These are phyloP conservation scores for Fusarium anthophilum DNA, from an alignment of 2,329 filamentous ascomycete genomes.

Conservation along the genomic window DNA sequence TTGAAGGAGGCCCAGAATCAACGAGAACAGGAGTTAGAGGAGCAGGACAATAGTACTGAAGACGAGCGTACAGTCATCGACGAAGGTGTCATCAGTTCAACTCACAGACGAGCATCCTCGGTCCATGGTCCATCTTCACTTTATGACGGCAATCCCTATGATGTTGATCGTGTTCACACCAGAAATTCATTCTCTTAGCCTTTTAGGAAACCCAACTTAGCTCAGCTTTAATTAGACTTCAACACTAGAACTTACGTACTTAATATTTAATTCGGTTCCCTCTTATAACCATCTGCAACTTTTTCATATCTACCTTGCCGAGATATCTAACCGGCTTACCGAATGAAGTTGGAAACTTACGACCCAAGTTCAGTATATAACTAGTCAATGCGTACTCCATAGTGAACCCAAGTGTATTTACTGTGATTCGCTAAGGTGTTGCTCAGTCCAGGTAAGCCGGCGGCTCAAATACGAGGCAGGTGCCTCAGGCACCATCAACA, in stretches of 20 bases:
- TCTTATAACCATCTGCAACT: rapidly evolving
- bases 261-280: too few species aligned
- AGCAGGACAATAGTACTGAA: not conserved
- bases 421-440: too few species aligned
- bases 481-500: too few species aligned
- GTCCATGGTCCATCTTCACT: not conserved
- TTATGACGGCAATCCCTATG: not conserved
- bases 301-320: not conserved
- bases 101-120: not conserved
- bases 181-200: not conserved
- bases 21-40: not conserved
- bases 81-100: not conserved
- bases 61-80: not conserved
- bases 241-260: not conserved
- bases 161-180: not conserved
- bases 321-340: not conserved
- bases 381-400: too few species aligned
- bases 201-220: too few species aligned
- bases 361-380: not conserved
- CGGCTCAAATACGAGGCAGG: too few species aligned
- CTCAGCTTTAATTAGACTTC: too few species aligned
- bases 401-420: not conserved
- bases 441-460: too few species aligned
- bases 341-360: not conserved
- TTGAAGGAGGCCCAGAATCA: not conserved